A percentile compares a stretch with the other conserved stretches of the same genome.
Evolutionary conservation across 805 yeast species (phyloP).

Genomic region (Lipomyces mesembrius): DNA sequence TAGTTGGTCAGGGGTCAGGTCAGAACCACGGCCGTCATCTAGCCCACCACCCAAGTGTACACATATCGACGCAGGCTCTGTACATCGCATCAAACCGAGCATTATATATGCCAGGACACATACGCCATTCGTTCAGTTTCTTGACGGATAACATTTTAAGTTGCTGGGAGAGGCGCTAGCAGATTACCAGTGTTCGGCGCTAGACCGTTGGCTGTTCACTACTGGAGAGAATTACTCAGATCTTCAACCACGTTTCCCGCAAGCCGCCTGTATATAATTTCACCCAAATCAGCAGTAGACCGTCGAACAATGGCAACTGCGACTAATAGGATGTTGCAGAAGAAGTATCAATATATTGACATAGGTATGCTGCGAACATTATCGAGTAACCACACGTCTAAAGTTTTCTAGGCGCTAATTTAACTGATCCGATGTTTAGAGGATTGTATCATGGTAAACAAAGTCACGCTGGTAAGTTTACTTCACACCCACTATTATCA

Average conservation of each 20-base stretch:
- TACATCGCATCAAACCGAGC: too few species aligned
- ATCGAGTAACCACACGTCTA: slow-evolving; percentile 23
- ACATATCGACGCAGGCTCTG: too few species aligned
- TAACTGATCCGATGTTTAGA: slow-evolving; percentile 85
- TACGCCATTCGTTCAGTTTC: not conserved
- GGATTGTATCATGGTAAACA: slow-evolving; percentile 76
- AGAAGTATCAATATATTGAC: slow-evolving; percentile 22
- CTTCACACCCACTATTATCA: not conserved
- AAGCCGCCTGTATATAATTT: not conserved
- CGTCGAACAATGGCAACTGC: not conserved
- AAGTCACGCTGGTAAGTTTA: slow-evolving; percentile 55
- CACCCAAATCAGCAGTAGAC: not conserved
- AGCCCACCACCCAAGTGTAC: too few species aligned
- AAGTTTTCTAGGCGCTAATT: slow-evolving; percentile 67
- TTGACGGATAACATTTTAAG: not conserved
- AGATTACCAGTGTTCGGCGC: not conserved
- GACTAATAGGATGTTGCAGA: not conserved
- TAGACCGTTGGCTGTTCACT: not conserved
- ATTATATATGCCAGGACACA: too few species aligned
- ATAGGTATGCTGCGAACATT: slow-evolving; percentile 22
- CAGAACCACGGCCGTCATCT: not conserved
- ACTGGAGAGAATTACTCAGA: not conserved
- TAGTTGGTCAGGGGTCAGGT: not conserved
- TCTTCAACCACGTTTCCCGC: not conserved
- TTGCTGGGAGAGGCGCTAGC: not conserved